Evolutionary conservation across 2,329 filamentous ascomycete species (phyloP).

Genomic region (Epichloe coenophiala): DNA sequence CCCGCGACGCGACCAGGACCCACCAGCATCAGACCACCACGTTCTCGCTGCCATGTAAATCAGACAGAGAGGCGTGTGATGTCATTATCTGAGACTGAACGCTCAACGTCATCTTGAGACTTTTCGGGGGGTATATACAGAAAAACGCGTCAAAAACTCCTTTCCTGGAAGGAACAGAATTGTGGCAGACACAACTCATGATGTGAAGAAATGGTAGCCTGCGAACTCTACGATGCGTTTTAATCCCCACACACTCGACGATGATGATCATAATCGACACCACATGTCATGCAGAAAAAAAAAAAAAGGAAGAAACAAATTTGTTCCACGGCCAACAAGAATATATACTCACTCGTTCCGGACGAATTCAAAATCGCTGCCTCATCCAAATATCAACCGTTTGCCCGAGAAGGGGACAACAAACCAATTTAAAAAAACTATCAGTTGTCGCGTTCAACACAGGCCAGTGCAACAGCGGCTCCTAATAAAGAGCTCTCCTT

Average conservation of each 20-base stretch:
- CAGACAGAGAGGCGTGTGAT: no score
- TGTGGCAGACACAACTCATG: neutral
- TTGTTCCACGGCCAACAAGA: neutral
- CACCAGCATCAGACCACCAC: neutral
- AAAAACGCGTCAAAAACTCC: neutral
- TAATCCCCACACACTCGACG: slow-evolving; percentile 4
- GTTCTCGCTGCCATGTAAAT: neutral
- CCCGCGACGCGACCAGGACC: neutral
- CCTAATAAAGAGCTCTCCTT: slow-evolving; percentile 64
- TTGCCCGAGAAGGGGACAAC: no score
- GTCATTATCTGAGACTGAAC: neutral
- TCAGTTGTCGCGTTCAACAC: slow-evolving; percentile 13
- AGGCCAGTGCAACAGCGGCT: slow-evolving; percentile 56
- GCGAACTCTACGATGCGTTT: slow-evolving; percentile 10
- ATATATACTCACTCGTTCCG: neutral
- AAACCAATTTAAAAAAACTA: neutral
- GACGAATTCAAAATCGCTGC: neutral
- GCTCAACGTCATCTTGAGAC: neutral
- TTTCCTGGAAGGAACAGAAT: neutral
- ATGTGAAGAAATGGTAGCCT: slow-evolving; percentile 8
- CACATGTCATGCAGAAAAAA: neutral
- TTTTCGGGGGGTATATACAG: slow-evolving; percentile 3
- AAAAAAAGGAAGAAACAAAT: neutral
- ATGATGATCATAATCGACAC: slow-evolving; percentile 1
- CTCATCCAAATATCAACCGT: neutral